These are phyloP conservation scores for Scheffersomyces lignicola DNA, from an alignment of 1,139 yeast species.

Conservation along the genomic window DNA sequence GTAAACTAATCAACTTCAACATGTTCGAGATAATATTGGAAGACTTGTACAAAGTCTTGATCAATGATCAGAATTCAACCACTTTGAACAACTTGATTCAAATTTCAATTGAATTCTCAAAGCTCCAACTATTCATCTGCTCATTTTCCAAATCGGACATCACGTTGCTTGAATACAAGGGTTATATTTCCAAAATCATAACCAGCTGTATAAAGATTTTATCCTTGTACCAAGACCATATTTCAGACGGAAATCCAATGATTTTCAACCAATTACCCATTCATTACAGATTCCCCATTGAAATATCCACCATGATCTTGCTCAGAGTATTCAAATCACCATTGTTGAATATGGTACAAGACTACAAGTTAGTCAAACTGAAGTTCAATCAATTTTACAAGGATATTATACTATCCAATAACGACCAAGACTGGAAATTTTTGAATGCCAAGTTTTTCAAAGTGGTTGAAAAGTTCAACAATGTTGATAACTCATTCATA, in stretches of 20 bases:
- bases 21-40: constrained; percentile 46
- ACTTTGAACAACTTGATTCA: constrained; percentile 26
- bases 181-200: constrained; percentile 29
- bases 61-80: constrained; percentile 7
- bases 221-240: constrained; percentile 20
- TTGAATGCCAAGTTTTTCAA: constrained; percentile 29
- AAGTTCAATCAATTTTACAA: constrained; percentile 29
- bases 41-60: constrained; percentile 24
- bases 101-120: constrained; percentile 39
- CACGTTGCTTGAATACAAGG: constrained; percentile 29
- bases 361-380: constrained; percentile 31
- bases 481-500: constrained; percentile 13
- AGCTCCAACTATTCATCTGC: constrained; percentile 40
- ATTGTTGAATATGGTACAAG: constrained; percentile 27
- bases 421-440: constrained; percentile 23
- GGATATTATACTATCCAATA: constrained; percentile 18
- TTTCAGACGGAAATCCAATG: constrained; percentile 21
- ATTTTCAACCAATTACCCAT: constrained; percentile 39
- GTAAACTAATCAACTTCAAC: constrained; percentile 38
- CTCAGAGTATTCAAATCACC: constrained; percentile 41
- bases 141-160: constrained; percentile 34
- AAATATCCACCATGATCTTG: constrained; percentile 32
- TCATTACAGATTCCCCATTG: constrained; percentile 42
- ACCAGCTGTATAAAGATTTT: constrained; percentile 28
- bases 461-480: constrained; percentile 32